A percentile compares a stretch with the other conserved stretches of the same genome.
phyloP scores from a whole-genome alignment of 108 stramenopile species.

The Pseudonitzschia pungens region DNA sequence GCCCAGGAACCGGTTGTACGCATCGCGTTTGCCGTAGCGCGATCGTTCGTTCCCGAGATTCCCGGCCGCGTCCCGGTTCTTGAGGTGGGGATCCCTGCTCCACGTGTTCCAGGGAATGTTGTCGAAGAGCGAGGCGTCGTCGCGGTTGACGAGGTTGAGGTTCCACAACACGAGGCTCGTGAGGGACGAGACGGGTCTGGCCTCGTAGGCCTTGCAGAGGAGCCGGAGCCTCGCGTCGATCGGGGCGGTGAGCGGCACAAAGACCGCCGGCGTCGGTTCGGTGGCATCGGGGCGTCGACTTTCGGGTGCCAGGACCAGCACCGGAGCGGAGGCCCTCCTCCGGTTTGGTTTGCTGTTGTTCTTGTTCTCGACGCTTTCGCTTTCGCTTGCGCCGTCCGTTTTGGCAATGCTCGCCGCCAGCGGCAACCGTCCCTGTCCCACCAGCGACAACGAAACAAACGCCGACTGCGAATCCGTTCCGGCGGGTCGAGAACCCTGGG shows the following conservation, averaged over 20 bases:
- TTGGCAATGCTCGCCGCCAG: neutral
- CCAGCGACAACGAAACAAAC: constrained; percentile 8
- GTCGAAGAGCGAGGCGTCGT: constrained; percentile 65
- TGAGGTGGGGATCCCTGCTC: constrained; percentile 66
- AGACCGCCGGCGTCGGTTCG: constrained; percentile 5
- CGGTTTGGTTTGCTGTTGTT: neutral
- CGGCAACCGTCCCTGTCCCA: constrained; percentile 18
- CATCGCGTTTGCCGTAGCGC: constrained; percentile 82
- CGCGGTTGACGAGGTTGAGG: constrained; percentile 67
- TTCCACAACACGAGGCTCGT: constrained; percentile 48
- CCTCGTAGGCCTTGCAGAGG: constrained; percentile 44
- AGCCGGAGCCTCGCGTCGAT: constrained; percentile 39
- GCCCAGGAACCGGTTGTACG: constrained; percentile 82
- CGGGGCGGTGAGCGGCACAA: constrained; percentile 19
- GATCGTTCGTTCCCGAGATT: constrained; percentile 62
- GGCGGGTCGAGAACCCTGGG: neutral
- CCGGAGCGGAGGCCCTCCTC: neutral
- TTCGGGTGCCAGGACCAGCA: neutral
- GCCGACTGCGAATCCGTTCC: neutral
- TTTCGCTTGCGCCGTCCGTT: neutral
- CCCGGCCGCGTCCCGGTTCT: constrained; percentile 69
- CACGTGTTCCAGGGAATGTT: constrained; percentile 75
- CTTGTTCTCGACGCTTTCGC: no score
- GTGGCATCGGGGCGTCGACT: neutral
- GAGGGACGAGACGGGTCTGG: constrained; percentile 51